Percentiles rank a stretch among this genome's conserved stretches.
Conservation (phyloP, 163 green algal species). For the Scenedesmus sp. region DNA sequence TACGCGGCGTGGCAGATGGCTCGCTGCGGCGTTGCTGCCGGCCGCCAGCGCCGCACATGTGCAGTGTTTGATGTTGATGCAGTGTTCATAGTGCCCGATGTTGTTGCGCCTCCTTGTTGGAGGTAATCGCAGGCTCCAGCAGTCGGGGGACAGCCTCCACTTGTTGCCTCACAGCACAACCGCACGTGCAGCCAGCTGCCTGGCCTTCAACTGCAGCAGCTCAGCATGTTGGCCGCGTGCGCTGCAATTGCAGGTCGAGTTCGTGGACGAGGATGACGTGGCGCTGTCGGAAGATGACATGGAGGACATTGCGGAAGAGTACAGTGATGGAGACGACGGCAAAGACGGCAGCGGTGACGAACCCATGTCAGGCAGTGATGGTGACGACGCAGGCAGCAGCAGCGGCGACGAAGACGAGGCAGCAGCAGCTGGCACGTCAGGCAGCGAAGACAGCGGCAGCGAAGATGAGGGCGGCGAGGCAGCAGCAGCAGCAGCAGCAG, state of each 20-base stretch:
- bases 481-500: background rate
- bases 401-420: slow-evolving; percentile 5
- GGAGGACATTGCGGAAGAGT: slow-evolving; percentile 61
- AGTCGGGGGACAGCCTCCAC: too few species aligned
- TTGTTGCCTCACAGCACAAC: too few species aligned
- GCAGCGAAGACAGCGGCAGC: slow-evolving; percentile 14
- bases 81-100: too few species aligned
- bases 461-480: background rate
- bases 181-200: too few species aligned
- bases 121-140: too few species aligned
- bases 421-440: background rate
- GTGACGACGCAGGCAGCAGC: slow-evolving; percentile 4
- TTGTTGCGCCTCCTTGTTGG: too few species aligned
- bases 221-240: too few species aligned
- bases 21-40: background rate
- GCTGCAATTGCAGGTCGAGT: slow-evolving; percentile 62
- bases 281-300: slow-evolving; percentile 73
- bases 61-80: too few species aligned
- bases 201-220: too few species aligned
- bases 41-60: slow-evolving; percentile 6
- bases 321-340: slow-evolving; percentile 22
- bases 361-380: background rate
- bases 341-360: slow-evolving; percentile 2
- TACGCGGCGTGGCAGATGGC: background rate
- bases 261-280: slow-evolving; percentile 59